phyloP scores from a whole-genome alignment of 768 basidiomycete species.

The Macrolepiota dolichaula region DNA sequence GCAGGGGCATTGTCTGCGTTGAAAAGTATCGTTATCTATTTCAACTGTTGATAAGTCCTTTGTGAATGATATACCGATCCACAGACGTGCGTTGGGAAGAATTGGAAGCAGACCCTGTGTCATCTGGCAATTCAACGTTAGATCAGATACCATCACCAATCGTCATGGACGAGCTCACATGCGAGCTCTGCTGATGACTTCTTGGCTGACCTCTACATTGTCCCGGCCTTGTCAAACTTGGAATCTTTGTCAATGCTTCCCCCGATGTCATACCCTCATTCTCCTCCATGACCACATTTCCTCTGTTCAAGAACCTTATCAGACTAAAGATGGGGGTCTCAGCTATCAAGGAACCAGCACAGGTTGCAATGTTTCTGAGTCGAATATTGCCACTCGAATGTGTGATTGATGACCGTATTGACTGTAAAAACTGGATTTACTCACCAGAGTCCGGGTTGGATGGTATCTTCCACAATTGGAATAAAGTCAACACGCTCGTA shows the following conservation, averaged over 20 bases:
- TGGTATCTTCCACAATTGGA: background rate
- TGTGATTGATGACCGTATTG: background rate
- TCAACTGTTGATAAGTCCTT: no score
- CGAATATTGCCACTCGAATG: background rate
- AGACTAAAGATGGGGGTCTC: slow-evolving; percentile 11
- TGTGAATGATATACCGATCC: no score
- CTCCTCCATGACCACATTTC: background rate
- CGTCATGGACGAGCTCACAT: no score
- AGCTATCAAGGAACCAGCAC: background rate
- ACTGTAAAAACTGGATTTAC: background rate
- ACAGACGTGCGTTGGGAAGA: no score
- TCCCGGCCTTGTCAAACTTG: slow-evolving; percentile 27
- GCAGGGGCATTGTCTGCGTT: no score
- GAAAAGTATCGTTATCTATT: no score
- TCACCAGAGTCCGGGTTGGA: background rate
- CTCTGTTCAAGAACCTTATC: slow-evolving; percentile 4
- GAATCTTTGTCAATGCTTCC: slow-evolving; percentile 29
- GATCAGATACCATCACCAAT: no score
- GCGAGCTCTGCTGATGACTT: no score
- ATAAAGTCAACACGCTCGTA: background rate
- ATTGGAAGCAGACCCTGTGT: no score
- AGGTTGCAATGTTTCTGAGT: slow-evolving; percentile 4
- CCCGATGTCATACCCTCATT: background rate
- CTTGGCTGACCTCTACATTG: slow-evolving; percentile 30
- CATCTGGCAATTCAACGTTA: no score